Evolutionary conservation across 164 flowering plant genomes (phyloP).

Genomic region (Litsea cubeba): DNA sequence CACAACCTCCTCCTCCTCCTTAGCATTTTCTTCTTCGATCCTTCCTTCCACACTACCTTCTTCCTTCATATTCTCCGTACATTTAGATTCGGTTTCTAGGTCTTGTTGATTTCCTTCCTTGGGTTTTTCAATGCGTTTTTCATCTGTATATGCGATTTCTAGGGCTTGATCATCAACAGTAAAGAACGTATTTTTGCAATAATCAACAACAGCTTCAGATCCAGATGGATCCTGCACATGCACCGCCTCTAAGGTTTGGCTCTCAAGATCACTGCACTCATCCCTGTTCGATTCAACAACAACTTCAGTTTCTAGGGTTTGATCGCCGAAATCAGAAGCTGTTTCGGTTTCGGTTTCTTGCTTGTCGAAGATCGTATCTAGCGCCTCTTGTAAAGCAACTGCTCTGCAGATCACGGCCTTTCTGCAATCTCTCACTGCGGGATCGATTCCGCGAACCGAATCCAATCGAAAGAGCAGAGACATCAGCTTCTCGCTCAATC

Average conservation of each 20-base stretch:
- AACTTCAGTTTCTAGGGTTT: too few species aligned
- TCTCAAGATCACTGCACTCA: too few species aligned
- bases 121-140: background rate
- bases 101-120: background rate
- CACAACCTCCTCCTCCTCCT: background rate
- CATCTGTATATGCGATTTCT: background rate
- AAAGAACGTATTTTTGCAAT: too few species aligned
- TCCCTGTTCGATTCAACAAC: too few species aligned
- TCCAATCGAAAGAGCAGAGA: slow-evolving; percentile 55
- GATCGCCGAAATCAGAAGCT: too few species aligned
- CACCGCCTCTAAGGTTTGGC: too few species aligned
- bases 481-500: slow-evolving; percentile 59
- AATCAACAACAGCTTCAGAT: background rate
- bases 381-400: slow-evolving; percentile 54
- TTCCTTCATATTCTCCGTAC: background rate
- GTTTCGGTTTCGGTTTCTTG: background rate
- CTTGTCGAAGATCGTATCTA: slow-evolving; percentile 31
- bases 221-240: background rate
- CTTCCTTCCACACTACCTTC: background rate
- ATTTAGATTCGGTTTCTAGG: background rate
- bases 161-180: background rate
- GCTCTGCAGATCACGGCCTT: slow-evolving; percentile 54
- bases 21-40: background rate
- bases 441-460: slow-evolving; percentile 52
- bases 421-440: slow-evolving; percentile 53